A percentile compares a stretch with the other conserved stretches of the same genome.
phyloP scores from a whole-genome alignment of 306 rosid genomes.

The Lathyrus tuberosus region DNA sequence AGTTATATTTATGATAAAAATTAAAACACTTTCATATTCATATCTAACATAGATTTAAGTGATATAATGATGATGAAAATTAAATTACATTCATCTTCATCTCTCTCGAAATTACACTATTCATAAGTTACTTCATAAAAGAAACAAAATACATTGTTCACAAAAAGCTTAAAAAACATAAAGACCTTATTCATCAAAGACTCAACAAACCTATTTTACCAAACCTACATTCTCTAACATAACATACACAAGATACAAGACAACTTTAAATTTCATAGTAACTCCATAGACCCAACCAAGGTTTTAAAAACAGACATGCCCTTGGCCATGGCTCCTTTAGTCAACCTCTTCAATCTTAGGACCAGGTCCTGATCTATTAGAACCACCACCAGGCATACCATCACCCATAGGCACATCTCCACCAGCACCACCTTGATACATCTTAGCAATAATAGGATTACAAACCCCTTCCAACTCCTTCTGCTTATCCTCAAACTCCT shows the following conservation, averaged over 20 bases:
- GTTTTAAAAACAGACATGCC: not conserved
- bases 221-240: not conserved
- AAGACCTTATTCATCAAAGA: not conserved
- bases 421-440: slow-evolving; percentile 65
- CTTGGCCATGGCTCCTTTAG: not conserved
- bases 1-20: too few relatives aligned
- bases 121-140: not conserved
- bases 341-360: slow-evolving; percentile 95
- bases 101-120: not conserved
- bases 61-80: not conserved
- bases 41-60: not conserved
- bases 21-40: too few relatives aligned
- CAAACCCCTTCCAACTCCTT: slow-evolving; percentile 78
- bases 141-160: not conserved
- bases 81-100: slow-evolving; percentile 8
- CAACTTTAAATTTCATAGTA: not conserved
- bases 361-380: slow-evolving; percentile 57
- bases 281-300: not conserved
- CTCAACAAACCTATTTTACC: not conserved
- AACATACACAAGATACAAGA: not conserved
- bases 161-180: not conserved
- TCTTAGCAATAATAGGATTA: slow-evolving; percentile 72
- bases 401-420: slow-evolving; percentile 43
- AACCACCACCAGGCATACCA: slow-evolving; percentile 41
- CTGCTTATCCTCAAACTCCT: slow-evolving; percentile 76